Evolutionary conservation across 2,329 filamentous ascomycete genomes (phyloP).

Genomic region (Colletotrichum sp.): DNA sequence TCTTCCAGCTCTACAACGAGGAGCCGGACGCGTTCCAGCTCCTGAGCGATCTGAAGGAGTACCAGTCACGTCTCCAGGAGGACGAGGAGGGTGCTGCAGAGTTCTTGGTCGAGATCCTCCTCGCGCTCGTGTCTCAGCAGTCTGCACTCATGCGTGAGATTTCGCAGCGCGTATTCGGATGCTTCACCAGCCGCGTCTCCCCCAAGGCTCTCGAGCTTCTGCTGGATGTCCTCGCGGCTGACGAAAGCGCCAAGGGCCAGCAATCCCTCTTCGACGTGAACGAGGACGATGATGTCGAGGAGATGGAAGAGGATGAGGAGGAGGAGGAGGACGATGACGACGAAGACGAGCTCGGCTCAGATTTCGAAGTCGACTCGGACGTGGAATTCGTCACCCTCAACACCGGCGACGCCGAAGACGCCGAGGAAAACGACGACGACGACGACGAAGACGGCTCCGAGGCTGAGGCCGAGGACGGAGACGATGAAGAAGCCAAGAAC

Average conservation of each 20-base stretch:
- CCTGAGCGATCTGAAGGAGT: conserved; percentile 79
- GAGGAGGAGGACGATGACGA: conserved; percentile 46
- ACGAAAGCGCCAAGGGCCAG: conserved; percentile 83
- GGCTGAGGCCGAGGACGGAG: conserved; percentile 41
- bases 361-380: conserved; percentile 53
- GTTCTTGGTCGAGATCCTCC: conserved; percentile 82
- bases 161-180: conserved; percentile 85
- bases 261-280: conserved; percentile 79
- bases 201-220: conserved; percentile 70
- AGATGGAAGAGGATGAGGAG: conserved; percentile 41
- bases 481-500: conserved; percentile 47
- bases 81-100: conserved; percentile 63
- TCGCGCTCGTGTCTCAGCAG: conserved; percentile 87
- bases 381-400: conserved; percentile 52
- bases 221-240: conserved; percentile 72
- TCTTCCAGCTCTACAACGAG: conserved; percentile 89
- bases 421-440: conserved; percentile 45
- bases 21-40: conserved; percentile 85
- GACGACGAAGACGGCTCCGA: conserved; percentile 45
- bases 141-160: conserved; percentile 86
- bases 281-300: conserved; percentile 44
- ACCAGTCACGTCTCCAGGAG: conserved; percentile 69
- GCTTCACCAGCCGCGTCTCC: conserved; percentile 78
- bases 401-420: conserved; percentile 46
- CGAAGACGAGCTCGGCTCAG: conserved; percentile 42